Conservation (phyloP, 768 basidiomycete genomes). For the Collybiopsis luxurians region DNA sequence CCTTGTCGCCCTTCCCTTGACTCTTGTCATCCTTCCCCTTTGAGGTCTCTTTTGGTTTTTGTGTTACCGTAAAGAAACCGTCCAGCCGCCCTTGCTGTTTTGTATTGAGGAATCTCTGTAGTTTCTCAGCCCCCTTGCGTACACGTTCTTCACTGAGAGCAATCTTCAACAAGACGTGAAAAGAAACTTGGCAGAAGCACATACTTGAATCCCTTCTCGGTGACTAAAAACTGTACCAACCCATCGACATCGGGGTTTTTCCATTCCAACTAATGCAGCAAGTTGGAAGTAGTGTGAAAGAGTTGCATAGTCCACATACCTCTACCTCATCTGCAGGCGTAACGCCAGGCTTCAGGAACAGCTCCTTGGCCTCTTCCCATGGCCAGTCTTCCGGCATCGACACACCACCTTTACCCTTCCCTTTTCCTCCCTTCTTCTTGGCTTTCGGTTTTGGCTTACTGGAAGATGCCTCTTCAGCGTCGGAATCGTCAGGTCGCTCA, state of each 20-base stretch:
- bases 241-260: slow-evolving; percentile 90
- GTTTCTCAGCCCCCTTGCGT: slow-evolving; percentile 91
- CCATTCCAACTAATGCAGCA: slow-evolving; percentile 78
- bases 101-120: slow-evolving; percentile 78
- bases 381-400: slow-evolving; percentile 93
- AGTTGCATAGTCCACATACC: slow-evolving; percentile 38
- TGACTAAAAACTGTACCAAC: slow-evolving; percentile 89
- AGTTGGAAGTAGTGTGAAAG: background rate
- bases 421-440: slow-evolving; percentile 40
- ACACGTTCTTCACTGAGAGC: slow-evolving; percentile 87
- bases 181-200: slow-evolving; percentile 21
- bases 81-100: slow-evolving; percentile 98
- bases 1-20: slow-evolving; percentile 35
- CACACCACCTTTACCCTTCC: slow-evolving; percentile 75
- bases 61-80: slow-evolving; percentile 78
- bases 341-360: slow-evolving; percentile 92
- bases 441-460: slow-evolving; percentile 29
- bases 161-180: background rate
- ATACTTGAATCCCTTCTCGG: slow-evolving; percentile 96
- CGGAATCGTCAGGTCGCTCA: slow-evolving; percentile 35
- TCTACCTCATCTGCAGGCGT: slow-evolving; percentile 81
- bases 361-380: slow-evolving; percentile 90
- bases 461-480: slow-evolving; percentile 19
- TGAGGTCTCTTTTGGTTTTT: slow-evolving; percentile 52
- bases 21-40: slow-evolving; percentile 26